Evolutionary conservation across 352 stramenopile species (phyloP), one percentile per base, ranked within the genome.

Genomic region (Phytopythium delawarense): DNA sequence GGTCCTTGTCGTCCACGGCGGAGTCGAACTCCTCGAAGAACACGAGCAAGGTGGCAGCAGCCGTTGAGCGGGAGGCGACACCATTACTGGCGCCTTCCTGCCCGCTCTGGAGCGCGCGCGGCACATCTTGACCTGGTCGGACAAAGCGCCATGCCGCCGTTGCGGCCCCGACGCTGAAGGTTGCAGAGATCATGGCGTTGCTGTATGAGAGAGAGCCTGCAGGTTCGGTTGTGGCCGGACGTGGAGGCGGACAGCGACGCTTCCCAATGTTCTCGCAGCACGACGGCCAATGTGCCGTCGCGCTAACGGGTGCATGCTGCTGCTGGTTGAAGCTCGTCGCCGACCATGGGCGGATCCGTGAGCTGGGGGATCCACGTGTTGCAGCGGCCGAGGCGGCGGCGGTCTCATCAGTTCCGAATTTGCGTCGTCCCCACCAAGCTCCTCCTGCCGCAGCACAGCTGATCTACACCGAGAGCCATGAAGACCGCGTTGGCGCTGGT

Each of bases 81-180:
- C 35, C 32, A 35, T 86, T 71, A 30, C 55, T 67, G 59, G 76
- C 59, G 57, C 30, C 39, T 11, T 48, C 34, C 15, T 74, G 58
- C 18, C 63, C 57, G 54, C 70, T 71, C 11, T 74, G 65, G 12
- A 93, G 76, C 84, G 82, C 28, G 84, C 63, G n/a, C 81, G 81
- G 48, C 93, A 91, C 59, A 89, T 95, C 63, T 88, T 89, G 18
- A 93, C 81, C 49, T 95, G 80, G 63, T 93, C 86, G 13, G 84
- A 88, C 15, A 91, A 76, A 40, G 85, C 84, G 42, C 81, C 81
- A 86, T 30, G 89, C 76, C 15, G 77, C 66, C 3, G 84, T 93
- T 9, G 74, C 88, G 21, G 76, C 70, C 23, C 81, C 82, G 25
- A 95, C 82, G 4, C 74, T 89, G 39, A 75, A 80, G 20, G 71